Base-by-base conservation (phyloP, 495 filamentous ascomycete genomes). In the Xeromyces bisporus region DNA sequence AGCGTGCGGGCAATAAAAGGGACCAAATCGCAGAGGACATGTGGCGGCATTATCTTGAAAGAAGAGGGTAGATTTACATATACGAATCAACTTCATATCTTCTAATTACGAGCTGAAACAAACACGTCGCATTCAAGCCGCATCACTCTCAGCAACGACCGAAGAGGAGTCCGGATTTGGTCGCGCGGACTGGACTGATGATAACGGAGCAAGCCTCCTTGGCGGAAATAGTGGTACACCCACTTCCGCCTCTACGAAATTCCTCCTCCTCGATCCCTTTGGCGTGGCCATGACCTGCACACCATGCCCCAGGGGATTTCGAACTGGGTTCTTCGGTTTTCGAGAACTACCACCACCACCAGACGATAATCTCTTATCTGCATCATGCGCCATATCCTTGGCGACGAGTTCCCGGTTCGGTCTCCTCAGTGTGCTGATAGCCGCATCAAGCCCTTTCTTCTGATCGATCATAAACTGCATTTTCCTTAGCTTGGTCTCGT, bases 381-480 rank as follows among this genome's bases (percentile, higher is more conserved):
- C 71, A 31, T 70, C 73, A 3, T 87, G 73, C 5, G 69, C 77
- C 23, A 83, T 60, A 29, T 76, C 74, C 40, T 74, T 73, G 8
- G 73, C 74, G 8, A 80, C 82, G 25, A 87, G 58, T 4, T 75
- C 66, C 33, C 89, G 67, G 44, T 94, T 93, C 3, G 89, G 89
- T 50, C 77, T 92, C 42, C 84, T 80, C 16, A 96, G 58, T 1
- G 80, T 64, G 7, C 69, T 59, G 35, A 96, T 94, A 8, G 87
- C 89, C 20, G 78, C 73, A 42, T 78, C 72, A 15, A 94, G 60
- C 45, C 93, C 80, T 35, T 75, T 74, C 35, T 91, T 76, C 28
- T 66, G 61, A 12, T 69, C 60, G 7, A 55, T 47, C 4, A 92
- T 58, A 25, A 69, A 64, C 13, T 80, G 76, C 38, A 82, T 77